A percentile compares a stretch with the other conserved stretches of the same genome.
phyloP scores from a whole-genome alignment of 306 rosid species.

The Acacia melanoxylon region DNA sequence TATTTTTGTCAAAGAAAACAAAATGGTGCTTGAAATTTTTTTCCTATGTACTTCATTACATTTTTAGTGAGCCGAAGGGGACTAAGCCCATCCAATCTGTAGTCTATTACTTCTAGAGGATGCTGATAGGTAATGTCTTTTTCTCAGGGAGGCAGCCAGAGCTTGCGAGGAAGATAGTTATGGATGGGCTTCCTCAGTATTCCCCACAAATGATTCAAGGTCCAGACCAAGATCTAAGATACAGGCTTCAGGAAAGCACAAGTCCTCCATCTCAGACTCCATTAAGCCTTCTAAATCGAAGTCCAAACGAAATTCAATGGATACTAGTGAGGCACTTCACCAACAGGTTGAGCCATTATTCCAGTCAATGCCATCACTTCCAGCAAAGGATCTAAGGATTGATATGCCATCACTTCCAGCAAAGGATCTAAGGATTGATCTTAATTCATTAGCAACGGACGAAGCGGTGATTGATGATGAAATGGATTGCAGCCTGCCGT shows the following conservation, averaged over 20 bases:
- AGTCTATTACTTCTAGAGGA: slow-evolving; percentile 18
- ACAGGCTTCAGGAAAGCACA: slow-evolving; percentile 83
- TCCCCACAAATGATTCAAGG: slow-evolving; percentile 62
- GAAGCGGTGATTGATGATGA: slow-evolving; percentile 39
- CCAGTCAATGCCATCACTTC: slow-evolving; percentile 36
- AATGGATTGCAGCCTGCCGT: slow-evolving; percentile 28
- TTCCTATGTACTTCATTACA: neutral
- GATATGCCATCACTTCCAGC: too few species aligned
- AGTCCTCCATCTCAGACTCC: slow-evolving; percentile 49
- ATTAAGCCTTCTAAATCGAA: slow-evolving; percentile 67
- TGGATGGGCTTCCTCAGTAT: slow-evolving; percentile 88
- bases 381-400: slow-evolving; percentile 43
- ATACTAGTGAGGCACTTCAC: slow-evolving; percentile 50
- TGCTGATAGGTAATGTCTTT: slow-evolving; percentile 32
- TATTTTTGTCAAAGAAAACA: too few species aligned
- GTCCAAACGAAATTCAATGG: slow-evolving; percentile 52
- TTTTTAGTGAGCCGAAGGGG: neutral
- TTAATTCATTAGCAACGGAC: slow-evolving; percentile 27
- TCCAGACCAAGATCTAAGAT: slow-evolving; percentile 59
- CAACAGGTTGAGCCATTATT: slow-evolving; percentile 41
- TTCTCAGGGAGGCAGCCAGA: slow-evolving; percentile 68
- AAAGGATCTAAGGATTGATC: too few species aligned
- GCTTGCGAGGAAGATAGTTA: slow-evolving; percentile 65
- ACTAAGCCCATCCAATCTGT: neutral
- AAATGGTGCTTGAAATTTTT: too few species aligned